A percentile compares a stretch with the other conserved stretches of the same genome.
Conservation (phyloP, 257 asterid species). For the Haberlea rhodopensis region DNA sequence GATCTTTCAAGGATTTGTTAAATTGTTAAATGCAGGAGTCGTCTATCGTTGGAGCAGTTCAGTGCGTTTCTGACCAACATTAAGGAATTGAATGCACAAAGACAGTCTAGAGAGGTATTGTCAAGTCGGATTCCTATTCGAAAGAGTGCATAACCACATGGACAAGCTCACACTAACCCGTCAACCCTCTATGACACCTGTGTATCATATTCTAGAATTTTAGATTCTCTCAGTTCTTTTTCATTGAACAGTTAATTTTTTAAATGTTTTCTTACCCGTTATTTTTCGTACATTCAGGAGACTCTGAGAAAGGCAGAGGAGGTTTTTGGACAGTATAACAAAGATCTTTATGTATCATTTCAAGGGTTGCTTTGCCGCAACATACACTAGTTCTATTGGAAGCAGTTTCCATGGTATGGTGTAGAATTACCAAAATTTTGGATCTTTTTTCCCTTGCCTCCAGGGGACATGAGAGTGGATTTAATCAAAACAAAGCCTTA, state of each 20-base stretch:
- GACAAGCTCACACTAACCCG: too few relatives aligned
- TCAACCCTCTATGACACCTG: slow-evolving; percentile 1
- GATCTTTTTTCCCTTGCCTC: not conserved
- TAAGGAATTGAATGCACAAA: slow-evolving; percentile 90
- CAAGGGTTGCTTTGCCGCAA: slow-evolving; percentile 92
- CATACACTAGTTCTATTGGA: slow-evolving; percentile 31
- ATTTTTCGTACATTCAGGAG: slow-evolving; percentile 43
- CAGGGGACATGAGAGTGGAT: not conserved
- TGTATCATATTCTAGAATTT: not conserved
- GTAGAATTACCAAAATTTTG: not conserved
- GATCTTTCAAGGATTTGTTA: slow-evolving; percentile 20
- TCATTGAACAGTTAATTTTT: not conserved
- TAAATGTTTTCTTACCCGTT: too few relatives aligned
- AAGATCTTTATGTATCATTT: slow-evolving; percentile 83
- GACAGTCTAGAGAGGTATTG: slow-evolving; percentile 89
- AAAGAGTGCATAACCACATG: too few relatives aligned
- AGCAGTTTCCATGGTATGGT: not conserved
- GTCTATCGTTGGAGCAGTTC: slow-evolving; percentile 90
- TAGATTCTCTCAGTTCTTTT: not conserved
- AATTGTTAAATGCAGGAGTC: slow-evolving; percentile 65
- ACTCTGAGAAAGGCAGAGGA: slow-evolving; percentile 85
- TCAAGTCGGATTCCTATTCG: too few relatives aligned
- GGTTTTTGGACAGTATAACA: slow-evolving; percentile 79
- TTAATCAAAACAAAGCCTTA: not conserved
- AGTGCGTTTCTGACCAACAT: slow-evolving; percentile 84